Percentiles rank a stretch among this genome's conserved stretches.
Conservation (phyloP, 1,139 yeast genomes). For the Yamadazyma membranifaciens region DNA sequence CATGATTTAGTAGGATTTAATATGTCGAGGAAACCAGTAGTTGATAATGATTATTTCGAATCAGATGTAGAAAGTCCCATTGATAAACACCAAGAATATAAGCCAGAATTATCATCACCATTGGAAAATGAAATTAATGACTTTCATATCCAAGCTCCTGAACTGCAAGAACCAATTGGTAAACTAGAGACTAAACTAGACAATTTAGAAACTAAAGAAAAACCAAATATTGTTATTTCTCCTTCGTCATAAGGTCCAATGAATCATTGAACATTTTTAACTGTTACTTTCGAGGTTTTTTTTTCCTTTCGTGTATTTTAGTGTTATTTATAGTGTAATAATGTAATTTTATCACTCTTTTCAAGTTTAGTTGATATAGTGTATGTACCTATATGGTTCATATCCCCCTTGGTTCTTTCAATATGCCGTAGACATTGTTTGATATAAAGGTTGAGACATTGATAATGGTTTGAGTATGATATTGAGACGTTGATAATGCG, state of each 20-base stretch:
- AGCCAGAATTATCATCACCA: no score
- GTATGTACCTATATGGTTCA: no score
- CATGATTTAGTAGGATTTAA: slow-evolving; percentile 42
- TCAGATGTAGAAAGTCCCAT: slow-evolving; percentile 3
- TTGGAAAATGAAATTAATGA: slow-evolving; percentile 1
- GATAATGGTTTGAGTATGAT: no score
- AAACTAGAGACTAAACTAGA: not conserved
- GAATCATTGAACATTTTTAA: not conserved
- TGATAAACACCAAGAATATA: not conserved
- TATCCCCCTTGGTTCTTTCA: no score
- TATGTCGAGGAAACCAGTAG: not conserved
- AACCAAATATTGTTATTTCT: slow-evolving; percentile 29
- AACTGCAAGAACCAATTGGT: not conserved
- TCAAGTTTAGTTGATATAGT: not conserved
- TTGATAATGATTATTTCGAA: slow-evolving; percentile 3
- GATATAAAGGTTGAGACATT: no score
- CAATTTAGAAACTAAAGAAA: not conserved
- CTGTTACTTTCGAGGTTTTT: not conserved
- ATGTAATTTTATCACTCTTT: not conserved
- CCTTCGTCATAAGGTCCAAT: slow-evolving; percentile 22
- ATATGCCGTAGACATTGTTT: not conserved
- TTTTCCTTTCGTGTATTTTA: slow-evolving; percentile 8
- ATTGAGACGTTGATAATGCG: no score
- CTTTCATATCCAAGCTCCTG: slow-evolving; percentile 1
- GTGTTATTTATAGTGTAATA: slow-evolving; percentile 8